phyloP scores from a whole-genome alignment of 2,329 filamentous ascomycete species.

The Phaeomoniella chlamydospora region DNA sequence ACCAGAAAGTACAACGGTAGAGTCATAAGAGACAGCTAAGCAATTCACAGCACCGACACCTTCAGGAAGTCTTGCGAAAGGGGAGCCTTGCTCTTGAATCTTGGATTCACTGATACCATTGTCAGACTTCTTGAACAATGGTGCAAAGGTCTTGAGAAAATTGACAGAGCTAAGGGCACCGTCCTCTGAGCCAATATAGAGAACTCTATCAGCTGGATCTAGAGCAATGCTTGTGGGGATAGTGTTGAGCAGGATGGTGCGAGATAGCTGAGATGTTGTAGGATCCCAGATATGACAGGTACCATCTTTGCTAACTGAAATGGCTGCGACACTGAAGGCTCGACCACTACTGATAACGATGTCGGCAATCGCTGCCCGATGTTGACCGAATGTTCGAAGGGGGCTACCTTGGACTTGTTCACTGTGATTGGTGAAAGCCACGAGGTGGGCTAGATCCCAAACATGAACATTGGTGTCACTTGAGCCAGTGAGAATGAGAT shows the following conservation, averaged over 20 bases:
- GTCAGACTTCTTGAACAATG: constrained; percentile 15
- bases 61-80: constrained; percentile 21
- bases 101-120: constrained; percentile 11
- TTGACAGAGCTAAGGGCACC: constrained; percentile 69
- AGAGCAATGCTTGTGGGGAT: constrained; percentile 58
- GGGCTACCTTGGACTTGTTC: constrained; percentile 44
- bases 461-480: constrained; percentile 78
- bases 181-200: constrained; percentile 69
- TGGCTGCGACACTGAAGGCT: constrained; percentile 63
- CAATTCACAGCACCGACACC: constrained; percentile 48
- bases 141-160: constrained; percentile 41
- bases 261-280: constrained; percentile 57
- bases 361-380: constrained; percentile 38
- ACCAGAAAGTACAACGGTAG: constrained; percentile 64
- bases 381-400: constrained; percentile 58
- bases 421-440: constrained; percentile 41
- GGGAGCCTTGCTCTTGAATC: constrained; percentile 11
- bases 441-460: constrained; percentile 67
- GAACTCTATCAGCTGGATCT: constrained; percentile 70
- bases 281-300: constrained; percentile 92
- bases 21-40: constrained; percentile 66
- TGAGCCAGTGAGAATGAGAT: constrained; percentile 20
- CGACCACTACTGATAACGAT: constrained; percentile 50
- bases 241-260: constrained; percentile 69
- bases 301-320: constrained; percentile 74